Conservation (phyloP, 306 rosid genomes). For the Senna siamea region DNA sequence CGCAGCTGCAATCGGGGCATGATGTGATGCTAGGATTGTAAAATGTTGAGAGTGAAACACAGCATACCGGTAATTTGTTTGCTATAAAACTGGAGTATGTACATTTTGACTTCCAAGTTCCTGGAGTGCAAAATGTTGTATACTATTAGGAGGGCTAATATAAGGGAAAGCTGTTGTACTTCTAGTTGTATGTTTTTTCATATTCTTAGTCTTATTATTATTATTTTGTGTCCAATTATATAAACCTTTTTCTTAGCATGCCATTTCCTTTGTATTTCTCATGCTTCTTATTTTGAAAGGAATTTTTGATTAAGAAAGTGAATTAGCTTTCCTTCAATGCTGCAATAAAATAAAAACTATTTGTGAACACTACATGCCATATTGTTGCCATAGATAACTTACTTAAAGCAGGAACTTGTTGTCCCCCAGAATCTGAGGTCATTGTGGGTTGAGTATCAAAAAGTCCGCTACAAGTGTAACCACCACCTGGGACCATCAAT, state of each 20-base stretch:
- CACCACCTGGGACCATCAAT: constrained; percentile 76
- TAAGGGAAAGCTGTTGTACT: neutral
- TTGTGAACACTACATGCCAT: neutral
- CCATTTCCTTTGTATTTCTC: constrained; percentile 12
- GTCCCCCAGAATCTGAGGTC: constrained; percentile 59
- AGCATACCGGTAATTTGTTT: constrained; percentile 58
- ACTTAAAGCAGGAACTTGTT: constrained; percentile 65
- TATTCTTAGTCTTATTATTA: neutral
- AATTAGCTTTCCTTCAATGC: constrained; percentile 11
- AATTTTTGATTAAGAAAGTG: constrained; percentile 14
- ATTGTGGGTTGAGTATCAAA: constrained; percentile 59
- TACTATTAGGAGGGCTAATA: constrained; percentile 31
- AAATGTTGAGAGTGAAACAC: constrained; percentile 82
- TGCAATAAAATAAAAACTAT: neutral
- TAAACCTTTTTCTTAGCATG: constrained; percentile 12
- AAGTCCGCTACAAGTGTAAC: constrained; percentile 76
- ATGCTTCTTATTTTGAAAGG: neutral
- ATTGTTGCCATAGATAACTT: constrained; percentile 42
- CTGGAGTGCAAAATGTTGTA: constrained; percentile 46
- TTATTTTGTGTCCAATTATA: neutral
- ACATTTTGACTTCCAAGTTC: constrained; percentile 82
- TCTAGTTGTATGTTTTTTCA: neutral
- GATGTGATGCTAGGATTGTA: constrained; percentile 68
- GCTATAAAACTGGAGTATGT: constrained; percentile 73
- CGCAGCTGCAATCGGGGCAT: constrained; percentile 71